Conservation (phyloP, 2,329 filamentous ascomycete genomes). For the Cercospora brassicicola region DNA sequence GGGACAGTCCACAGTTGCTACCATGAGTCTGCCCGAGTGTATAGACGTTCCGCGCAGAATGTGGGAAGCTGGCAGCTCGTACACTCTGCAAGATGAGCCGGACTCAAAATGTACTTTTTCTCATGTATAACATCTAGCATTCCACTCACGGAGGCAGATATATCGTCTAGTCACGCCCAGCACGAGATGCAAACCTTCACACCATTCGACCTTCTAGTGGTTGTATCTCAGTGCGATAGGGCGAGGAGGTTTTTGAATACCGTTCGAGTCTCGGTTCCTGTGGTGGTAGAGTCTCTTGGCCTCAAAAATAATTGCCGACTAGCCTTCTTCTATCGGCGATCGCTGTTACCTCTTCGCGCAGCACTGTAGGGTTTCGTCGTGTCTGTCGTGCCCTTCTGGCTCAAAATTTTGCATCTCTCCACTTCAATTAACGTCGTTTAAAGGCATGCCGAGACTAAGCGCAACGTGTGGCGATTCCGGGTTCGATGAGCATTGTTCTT, state of each 20-base stretch:
- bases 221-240: too few relatives aligned
- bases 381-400: background rate
- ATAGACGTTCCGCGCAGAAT: background rate
- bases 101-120: background rate
- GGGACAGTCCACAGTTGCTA: background rate
- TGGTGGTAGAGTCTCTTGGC: too few relatives aligned
- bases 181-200: too few relatives aligned
- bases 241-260: too few relatives aligned
- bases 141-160: background rate
- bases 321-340: too few relatives aligned
- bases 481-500: too few relatives aligned
- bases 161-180: too few relatives aligned
- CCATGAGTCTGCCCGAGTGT: background rate
- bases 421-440: background rate
- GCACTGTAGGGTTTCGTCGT: background rate
- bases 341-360: too few relatives aligned
- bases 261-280: too few relatives aligned
- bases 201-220: too few relatives aligned
- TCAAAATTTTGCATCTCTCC: background rate
- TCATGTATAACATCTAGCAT: background rate
- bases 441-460: background rate
- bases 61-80: background rate
- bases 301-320: too few relatives aligned
- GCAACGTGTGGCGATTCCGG: background rate
- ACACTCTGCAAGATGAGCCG: background rate